phyloP scores from a whole-genome alignment of 1,284 basidiomycete species.

The Moesziomyces sp. region DNA sequence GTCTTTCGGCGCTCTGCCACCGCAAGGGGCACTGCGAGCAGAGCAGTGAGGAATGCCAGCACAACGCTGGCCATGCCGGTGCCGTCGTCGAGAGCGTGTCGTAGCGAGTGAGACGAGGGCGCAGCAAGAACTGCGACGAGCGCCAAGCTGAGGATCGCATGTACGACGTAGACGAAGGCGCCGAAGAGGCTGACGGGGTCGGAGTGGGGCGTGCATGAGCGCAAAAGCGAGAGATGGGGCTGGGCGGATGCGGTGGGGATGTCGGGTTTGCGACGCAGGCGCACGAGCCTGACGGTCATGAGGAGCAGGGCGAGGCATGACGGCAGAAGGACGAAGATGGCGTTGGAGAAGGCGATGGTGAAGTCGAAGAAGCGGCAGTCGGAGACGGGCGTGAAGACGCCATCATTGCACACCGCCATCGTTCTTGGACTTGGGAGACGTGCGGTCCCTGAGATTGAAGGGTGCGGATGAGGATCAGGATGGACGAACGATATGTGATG shows the following conservation, averaged over 20 bases:
- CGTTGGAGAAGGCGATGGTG: conserved; percentile 53
- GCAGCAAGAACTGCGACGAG: conserved; percentile 21
- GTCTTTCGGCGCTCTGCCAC: conserved; percentile 45
- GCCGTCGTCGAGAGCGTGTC: conserved; percentile 10
- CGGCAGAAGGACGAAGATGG: conserved; percentile 39
- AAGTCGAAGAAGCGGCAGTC: conserved; percentile 57
- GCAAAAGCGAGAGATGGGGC: conserved; percentile 13
- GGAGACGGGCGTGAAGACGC: conserved; percentile 47
- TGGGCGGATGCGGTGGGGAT: conserved; percentile 15
- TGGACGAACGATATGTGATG: background rate
- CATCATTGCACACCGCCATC: conserved; percentile 42
- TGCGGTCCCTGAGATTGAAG: background rate
- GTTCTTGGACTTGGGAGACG: background rate
- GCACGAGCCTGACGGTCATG: conserved; percentile 10
- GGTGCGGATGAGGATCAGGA: background rate
- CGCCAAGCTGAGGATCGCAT: conserved; percentile 30
- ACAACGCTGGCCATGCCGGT: conserved; percentile 28
- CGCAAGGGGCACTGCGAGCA: conserved; percentile 31
- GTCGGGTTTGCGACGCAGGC: conserved; percentile 28
- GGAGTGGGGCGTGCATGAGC: conserved; percentile 22
- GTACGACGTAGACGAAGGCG: conserved; percentile 19
- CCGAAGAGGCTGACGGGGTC: conserved; percentile 43
- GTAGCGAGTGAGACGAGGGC: conserved; percentile 9
- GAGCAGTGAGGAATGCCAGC: conserved; percentile 31
- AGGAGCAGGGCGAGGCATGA: conserved; percentile 34